A percentile compares a stretch with the other conserved stretches of the same genome.
Conservation (phyloP, 495 filamentous ascomycete species). For the Penicillium crystallinum region DNA sequence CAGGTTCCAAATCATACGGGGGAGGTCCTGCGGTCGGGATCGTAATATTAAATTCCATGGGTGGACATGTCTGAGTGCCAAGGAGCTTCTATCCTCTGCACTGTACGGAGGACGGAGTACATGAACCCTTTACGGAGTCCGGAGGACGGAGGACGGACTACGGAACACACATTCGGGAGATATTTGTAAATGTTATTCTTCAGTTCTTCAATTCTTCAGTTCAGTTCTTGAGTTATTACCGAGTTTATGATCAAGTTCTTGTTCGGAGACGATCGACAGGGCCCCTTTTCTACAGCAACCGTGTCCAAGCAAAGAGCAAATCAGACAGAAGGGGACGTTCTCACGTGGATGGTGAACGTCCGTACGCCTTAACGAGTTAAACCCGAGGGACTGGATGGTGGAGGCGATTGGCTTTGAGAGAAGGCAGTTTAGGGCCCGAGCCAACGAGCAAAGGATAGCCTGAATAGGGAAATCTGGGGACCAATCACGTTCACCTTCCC, state of each 20-base stretch:
- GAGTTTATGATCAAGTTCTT: too few species aligned
- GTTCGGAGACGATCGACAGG: conserved; percentile 5
- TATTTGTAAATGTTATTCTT: conserved; percentile 3
- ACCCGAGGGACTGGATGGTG: conserved; percentile 3
- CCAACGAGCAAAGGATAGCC: too few species aligned
- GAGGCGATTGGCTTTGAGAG: conserved; percentile 7
- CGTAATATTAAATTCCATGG: conserved; percentile 9
- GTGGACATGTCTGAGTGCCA: conserved; percentile 2
- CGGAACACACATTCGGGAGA: background rate
- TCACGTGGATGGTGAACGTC: conserved; percentile 5
- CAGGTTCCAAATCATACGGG: conserved; percentile 3
- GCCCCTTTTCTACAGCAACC: background rate
- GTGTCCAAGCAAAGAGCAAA: background rate
- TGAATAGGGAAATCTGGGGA: background rate
- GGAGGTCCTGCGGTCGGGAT: conserved; percentile 4
- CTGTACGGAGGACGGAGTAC: background rate
- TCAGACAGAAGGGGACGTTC: background rate
- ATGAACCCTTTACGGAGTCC: background rate
- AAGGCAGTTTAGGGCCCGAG: background rate
- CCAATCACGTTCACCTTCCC: background rate
- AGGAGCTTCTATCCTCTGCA: background rate
- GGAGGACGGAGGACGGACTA: too few species aligned
- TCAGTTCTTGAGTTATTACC: too few species aligned
- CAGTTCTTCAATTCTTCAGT: too few species aligned
- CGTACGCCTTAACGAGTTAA: background rate